Conservation (phyloP, 2,329 filamentous ascomycete species). For the Xylariaceae sp. region DNA sequence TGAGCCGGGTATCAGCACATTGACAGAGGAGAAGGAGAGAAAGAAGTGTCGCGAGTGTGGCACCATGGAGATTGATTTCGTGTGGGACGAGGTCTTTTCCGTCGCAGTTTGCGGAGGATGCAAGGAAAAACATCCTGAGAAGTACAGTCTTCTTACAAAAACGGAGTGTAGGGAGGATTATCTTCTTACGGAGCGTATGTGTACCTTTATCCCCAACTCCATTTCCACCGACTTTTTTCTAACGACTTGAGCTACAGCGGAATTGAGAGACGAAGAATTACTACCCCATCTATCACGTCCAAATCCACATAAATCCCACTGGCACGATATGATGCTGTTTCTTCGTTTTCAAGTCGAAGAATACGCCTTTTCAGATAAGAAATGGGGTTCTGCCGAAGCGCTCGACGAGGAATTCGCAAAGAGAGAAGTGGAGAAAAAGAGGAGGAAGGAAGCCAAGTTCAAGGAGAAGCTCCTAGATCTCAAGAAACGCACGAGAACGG, state of each 20-base stretch:
- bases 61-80: constrained; percentile 86
- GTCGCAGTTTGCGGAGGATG: constrained; percentile 75
- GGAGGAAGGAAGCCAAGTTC: constrained; percentile 86
- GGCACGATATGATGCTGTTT: constrained; percentile 99
- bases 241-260: constrained; percentile 53
- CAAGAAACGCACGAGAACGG: constrained; percentile 89
- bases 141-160: constrained; percentile 93
- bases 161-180: constrained; percentile 96
- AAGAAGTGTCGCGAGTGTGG: constrained; percentile 83
- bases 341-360: constrained; percentile 91
- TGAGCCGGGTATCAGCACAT: constrained; percentile 80
- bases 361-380: constrained; percentile 76
- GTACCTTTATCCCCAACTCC: neutral
- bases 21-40: constrained; percentile 60
- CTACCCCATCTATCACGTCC: constrained; percentile 84
- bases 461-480: constrained; percentile 82
- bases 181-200: constrained; percentile 82
- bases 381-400: constrained; percentile 86
- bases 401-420: constrained; percentile 86
- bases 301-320: constrained; percentile 93
- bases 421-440: constrained; percentile 76
- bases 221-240: no score
- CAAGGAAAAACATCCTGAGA: constrained; percentile 87
- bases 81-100: constrained; percentile 84
- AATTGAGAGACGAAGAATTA: constrained; percentile 83